Evolutionary conservation across 495 filamentous ascomycete species (phyloP), one percentile per base, ranked within the genome.

Genomic region (Talaromyces thailandensis): DNA sequence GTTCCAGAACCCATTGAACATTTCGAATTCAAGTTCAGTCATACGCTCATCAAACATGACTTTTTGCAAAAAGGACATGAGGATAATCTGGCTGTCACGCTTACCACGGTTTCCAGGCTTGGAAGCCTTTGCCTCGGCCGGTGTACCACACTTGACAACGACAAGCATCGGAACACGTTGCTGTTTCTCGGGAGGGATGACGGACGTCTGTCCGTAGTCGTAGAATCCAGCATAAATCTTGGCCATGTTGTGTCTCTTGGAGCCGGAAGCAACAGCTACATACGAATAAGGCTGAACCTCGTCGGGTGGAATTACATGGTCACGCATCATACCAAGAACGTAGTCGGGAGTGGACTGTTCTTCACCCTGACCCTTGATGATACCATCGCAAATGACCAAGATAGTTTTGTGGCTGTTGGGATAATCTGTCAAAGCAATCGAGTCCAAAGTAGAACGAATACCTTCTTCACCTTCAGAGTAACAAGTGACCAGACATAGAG

Each of bases 11-110:
- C 94, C 95, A 68, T 98, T 99, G 79, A 98, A 98, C 89, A 99
- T 98, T 69, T 99, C 95, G 66, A 92, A 99, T 70, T 99, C 95
- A n/a, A 99, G 84, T 70, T 99, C 93, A 4, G 95, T 98, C 95
- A 99, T 99, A 40, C 95, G 89, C 74, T 99, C 95, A 71, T 99
- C 95, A 70, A 99, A 99, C 95, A 99, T 99, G 65, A 99, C 94
- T 76, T 99, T 99, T 73, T 99, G 95, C 67, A 99, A 78, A 82
- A 99, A 99, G 21, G 92, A 96, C 95, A 99, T 99, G 56, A 99
- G 76, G 67, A 99, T 93, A 70, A 99, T 97, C 74, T 99, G 95
- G 76, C 89, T 93, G 81, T 99, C 95, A 71, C 95, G 88, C 79
- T 99, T 99, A 68, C 95, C 95, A 67, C 95, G 85, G 72, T 99